Conservation (phyloP, 805 yeast genomes). For the Zygosaccharomyces kombuchaensis region DNA sequence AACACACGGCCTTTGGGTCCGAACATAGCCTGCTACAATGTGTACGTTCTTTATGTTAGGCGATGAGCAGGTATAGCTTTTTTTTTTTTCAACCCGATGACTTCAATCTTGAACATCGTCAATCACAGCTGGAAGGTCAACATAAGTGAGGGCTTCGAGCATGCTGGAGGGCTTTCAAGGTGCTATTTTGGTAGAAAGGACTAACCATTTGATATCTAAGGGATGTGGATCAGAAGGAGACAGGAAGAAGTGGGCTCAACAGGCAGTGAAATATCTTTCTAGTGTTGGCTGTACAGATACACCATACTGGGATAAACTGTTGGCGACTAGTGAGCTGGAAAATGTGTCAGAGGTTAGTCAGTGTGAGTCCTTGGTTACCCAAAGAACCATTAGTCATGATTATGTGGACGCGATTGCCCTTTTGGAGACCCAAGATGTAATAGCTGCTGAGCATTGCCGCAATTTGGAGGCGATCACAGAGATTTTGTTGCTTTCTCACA, state of each 20-base stretch:
- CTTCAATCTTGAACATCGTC: background rate
- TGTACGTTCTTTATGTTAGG: background rate
- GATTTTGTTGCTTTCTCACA: slow-evolving; percentile 16
- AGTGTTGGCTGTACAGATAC: slow-evolving; percentile 12
- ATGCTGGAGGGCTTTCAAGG: slow-evolving; percentile 11
- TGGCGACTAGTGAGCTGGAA: slow-evolving; percentile 6
- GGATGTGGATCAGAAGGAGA: slow-evolving; percentile 9
- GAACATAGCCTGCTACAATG: background rate
- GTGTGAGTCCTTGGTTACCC: slow-evolving; percentile 1
- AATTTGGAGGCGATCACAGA: slow-evolving; percentile 20
- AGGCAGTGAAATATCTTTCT: slow-evolving; percentile 15
- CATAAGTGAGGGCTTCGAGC: background rate
- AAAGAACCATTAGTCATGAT: slow-evolving; percentile 21
- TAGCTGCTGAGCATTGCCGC: slow-evolving; percentile 9
- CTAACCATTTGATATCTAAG: slow-evolving; percentile 12
- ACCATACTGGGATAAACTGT: slow-evolving; percentile 18
- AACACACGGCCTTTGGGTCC: background rate
- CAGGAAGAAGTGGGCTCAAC: slow-evolving; percentile 12
- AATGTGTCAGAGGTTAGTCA: slow-evolving; percentile 4
- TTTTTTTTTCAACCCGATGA: background rate
- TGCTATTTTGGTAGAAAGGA: slow-evolving; percentile 19
- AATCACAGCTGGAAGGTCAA: background rate
- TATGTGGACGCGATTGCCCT: slow-evolving; percentile 22
- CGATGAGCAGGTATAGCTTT: slow-evolving; percentile 8
- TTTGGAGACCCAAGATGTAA: slow-evolving; percentile 16